Base-by-base conservation (phyloP, 78 protist species). In the Capsaspora owczarzaki region DNA sequence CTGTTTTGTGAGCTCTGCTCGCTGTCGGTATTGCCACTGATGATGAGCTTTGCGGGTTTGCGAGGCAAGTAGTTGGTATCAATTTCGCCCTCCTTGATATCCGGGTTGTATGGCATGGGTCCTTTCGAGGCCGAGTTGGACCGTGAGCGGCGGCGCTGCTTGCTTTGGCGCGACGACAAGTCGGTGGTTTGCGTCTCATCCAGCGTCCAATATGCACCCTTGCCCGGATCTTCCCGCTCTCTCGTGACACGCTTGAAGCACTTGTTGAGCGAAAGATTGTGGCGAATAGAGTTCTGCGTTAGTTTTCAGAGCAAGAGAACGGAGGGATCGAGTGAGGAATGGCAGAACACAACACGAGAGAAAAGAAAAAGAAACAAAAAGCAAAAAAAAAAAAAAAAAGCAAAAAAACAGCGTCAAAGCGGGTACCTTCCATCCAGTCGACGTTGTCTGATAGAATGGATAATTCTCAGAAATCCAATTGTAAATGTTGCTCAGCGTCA, bases 271-370 rank as follows among this genome's bases (percentile, higher is more conserved):
- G 63, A 46, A 33, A 74, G 61, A 10, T 74, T 74, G 61, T 74
- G 78, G 16, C 78, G 78, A 8, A 74, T 31, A n/a, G 78, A 74
- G 33, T 74, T 74, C 78, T 74, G 66, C 66, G 66, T 10, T 20
- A 49, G 16, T 49, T 10, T 49, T 20, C 10, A 49, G n/a, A 49
- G 10, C 10, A 49, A 16, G 16, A 10, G 16, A 16, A 25, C 4
- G 66, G 14, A 25, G 35, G n/a, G 66, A 25, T 25, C 10, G 4
- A 56, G n/a, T 2, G 66, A 25, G n/a, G n/a, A 56, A 16, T 16
- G 35, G n/a, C 20, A 29, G 12, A 56, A 56, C 8, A 4, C 33
- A 2, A 2, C 35, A 12, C 66, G n/a, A 2, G 14, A 25, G 25
- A 25, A 56, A 16, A 2, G 29, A 25, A 2, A 49, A 49, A 10